Base-by-base conservation (phyloP, 2,329 filamentous ascomycete species). In the Exophiala aquamarina region DNA sequence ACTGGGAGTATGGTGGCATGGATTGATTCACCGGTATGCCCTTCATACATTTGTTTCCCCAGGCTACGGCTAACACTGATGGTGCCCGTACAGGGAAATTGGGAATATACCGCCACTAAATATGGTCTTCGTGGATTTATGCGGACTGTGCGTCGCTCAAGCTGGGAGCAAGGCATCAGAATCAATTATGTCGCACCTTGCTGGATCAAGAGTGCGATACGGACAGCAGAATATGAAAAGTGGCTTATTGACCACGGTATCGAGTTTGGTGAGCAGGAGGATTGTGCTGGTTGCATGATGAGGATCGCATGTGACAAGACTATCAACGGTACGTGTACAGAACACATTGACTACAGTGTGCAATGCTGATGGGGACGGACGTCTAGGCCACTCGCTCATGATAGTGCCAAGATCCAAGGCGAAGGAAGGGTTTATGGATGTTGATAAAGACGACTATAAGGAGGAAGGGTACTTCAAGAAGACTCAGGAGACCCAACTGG, bases 1-100 rank as follows among this genome's bases (percentile, higher is more conserved):
- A 75, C 70, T 0, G 71, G 70, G 3, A 74, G 70, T 44, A 67
- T 78, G 58, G 72, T 72, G 0, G 70, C 67, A 0, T 78, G 68
- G 57, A 68, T 75, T 37, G 75, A 77, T 47, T 69, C 68, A 6
- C 70, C 70, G 21, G 57, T 63, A 9, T 54, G 50, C 11, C n/a
- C n/a, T n/a, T n/a, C n/a, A n/a, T n/a, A n/a, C n/a, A n/a, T n/a
- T n/a, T n/a, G 57, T 63, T 26, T 26, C 23, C 6, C 6, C 11
- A 26, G 11, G 6, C 6, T 26, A 26, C 23, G 6, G 6, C 11
- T 11, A 26, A 26, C 11, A 26, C 23, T 26, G 6, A 23, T 19
- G 15, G 26, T 6, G 32, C 40, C 5, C 18, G 13, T 29, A 28
- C 66, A 70, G 62, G 49, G 62, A 11, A 68, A 69, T 32, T 46